Conservation (phyloP, 75 land plant species). For the Pinus taeda region DNA sequence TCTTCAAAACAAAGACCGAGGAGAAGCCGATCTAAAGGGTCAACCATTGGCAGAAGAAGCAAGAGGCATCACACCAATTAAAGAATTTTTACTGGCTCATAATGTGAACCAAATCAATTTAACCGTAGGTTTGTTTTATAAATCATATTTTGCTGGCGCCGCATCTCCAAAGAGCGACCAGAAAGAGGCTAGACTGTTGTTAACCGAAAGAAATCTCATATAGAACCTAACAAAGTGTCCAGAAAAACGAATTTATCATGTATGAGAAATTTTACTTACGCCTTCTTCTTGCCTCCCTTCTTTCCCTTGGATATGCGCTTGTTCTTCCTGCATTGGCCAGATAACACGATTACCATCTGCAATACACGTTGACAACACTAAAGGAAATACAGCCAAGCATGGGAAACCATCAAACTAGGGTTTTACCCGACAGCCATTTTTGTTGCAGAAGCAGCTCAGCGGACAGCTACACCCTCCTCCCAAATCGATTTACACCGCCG, state of each 20-base stretch:
- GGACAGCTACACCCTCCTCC: too few relatives aligned
- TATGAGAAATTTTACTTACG: slow-evolving; percentile 25
- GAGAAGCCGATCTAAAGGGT: too few relatives aligned
- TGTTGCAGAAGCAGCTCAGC: neutral
- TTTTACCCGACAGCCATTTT: slow-evolving; percentile 26
- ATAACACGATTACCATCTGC: neutral
- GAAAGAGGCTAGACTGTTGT: too few relatives aligned
- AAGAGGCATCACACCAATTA: too few relatives aligned
- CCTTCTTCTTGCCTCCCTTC: slow-evolving; percentile 93
- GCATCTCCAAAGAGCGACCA: too few relatives aligned
- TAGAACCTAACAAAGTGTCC: neutral
- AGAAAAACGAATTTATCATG: neutral
- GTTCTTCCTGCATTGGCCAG: slow-evolving; percentile 54
- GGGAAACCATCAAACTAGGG: neutral
- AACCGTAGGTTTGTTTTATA: too few relatives aligned
- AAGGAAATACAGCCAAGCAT: neutral
- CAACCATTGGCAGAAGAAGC: neutral
- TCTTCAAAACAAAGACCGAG: too few relatives aligned
- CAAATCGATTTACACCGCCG: neutral
- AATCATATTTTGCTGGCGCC: too few relatives aligned
- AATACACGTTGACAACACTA: neutral
- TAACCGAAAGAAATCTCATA: slow-evolving; percentile 2
- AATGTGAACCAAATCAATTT: too few relatives aligned
- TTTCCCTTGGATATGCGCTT: slow-evolving; percentile 95
- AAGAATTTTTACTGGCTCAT: too few relatives aligned